Base-by-base conservation (phyloP, 768 basidiomycete genomes). In the Xanthoconium stramineum region DNA sequence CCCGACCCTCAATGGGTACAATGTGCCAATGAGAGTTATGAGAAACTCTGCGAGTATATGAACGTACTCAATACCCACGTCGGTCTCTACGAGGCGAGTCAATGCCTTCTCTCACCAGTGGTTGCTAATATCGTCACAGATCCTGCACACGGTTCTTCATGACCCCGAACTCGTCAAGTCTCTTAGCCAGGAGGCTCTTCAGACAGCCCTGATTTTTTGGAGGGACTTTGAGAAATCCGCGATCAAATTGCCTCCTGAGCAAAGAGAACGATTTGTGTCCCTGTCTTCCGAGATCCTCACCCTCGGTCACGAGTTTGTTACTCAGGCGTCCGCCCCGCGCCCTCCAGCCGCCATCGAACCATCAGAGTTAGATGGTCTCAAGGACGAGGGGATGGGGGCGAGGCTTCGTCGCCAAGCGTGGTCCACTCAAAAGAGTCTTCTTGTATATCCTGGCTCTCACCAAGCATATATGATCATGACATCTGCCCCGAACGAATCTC, bases 181-280 rank as follows among this genome's bases (percentile, higher is more conserved):
- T 1, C 79, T 92, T 50, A 81, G 79, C 48, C 82, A 81, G 13
- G 91, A 93, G 66, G 91, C 88, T n/a, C 75, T 83, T 52, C 84
- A 88, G 61, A 94, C 95, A 7, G 94, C 97, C 30, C 79, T 90
- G 24, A 95, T 95, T 57, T 98, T 98, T 73, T 88, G 93, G 82
- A 82, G 89, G 46, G 97, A 98, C 78, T 99, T 99, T 72, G 92
- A 97, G 68, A 94, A 94, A 71, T 98, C 95, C 14, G 96, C 93
- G 10, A 95, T 98, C 59, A 82, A 95, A 69, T 80, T 99, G 13
- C 88, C 93, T 11, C 82, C 87, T 0, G 78, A 78, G 11, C 79
- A 93, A 62, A 83, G 97, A 39, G 77, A 83, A 36, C 85, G 82
- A 58, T 98, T 97, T 60, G 94, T 99, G 17, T 83, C 88, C 1